A percentile compares a stretch with the other conserved stretches of the same genome.
phyloP scores from a whole-genome alignment of 1,284 basidiomycete genomes.

The Melampsora occidentalis region DNA sequence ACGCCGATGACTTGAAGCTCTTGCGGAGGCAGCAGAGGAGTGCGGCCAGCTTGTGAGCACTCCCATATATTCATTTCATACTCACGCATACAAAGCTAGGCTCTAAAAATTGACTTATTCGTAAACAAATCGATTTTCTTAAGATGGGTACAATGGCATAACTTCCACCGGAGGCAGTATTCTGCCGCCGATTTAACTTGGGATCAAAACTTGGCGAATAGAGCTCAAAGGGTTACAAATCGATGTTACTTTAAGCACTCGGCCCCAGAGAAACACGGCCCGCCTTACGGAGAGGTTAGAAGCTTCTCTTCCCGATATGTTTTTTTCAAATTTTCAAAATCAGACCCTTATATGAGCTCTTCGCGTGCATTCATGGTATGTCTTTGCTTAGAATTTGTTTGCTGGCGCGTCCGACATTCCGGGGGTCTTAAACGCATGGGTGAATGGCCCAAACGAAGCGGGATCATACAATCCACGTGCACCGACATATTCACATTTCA shows the following conservation, averaged over 20 bases:
- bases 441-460: not conserved
- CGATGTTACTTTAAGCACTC: not conserved
- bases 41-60: too few relatives aligned
- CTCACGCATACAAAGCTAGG: too few relatives aligned
- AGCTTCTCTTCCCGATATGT: not conserved
- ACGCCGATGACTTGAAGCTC: too few relatives aligned
- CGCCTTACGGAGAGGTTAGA: not conserved
- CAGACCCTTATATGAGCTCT: too few relatives aligned
- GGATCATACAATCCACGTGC: slow-evolving; percentile 2
- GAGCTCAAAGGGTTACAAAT: not conserved
- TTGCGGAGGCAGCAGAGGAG: too few relatives aligned
- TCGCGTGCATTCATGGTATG: not conserved
- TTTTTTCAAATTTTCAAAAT: too few relatives aligned
- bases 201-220: not conserved
- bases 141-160: not conserved
- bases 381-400: not conserved
- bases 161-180: not conserved
- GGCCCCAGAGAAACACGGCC: not conserved
- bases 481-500: slow-evolving; percentile 5
- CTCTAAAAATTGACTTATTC: too few relatives aligned
- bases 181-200: not conserved
- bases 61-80: too few relatives aligned
- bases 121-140: not conserved
- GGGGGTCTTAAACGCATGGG: not conserved
- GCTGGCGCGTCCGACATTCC: not conserved